Evolutionary conservation across 768 basidiomycete genomes (phyloP).

Genomic region (Boletus rubroflammeus): DNA sequence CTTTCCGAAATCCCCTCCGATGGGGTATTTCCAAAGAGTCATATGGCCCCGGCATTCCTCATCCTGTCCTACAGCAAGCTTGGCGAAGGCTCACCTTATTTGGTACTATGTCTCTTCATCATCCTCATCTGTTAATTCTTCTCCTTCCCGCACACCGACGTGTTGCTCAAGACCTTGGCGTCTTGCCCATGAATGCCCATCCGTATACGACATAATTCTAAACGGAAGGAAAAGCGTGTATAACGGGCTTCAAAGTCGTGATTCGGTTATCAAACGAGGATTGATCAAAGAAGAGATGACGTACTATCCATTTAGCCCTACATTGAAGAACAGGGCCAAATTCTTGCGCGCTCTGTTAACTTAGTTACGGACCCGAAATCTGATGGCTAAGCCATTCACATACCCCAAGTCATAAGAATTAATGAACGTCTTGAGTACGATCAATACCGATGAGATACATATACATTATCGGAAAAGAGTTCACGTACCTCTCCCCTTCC

Average conservation of each 20-base stretch:
- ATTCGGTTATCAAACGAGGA: background rate
- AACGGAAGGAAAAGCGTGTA: slow-evolving; percentile 83
- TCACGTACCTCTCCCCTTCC: slow-evolving; percentile 60
- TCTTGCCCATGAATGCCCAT: slow-evolving; percentile 81
- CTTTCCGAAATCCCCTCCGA: slow-evolving; percentile 19
- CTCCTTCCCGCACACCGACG: slow-evolving; percentile 62
- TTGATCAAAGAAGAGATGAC: slow-evolving; percentile 31
- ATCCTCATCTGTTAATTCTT: slow-evolving; percentile 87
- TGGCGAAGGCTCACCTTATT: background rate
- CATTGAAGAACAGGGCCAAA: slow-evolving; percentile 81
- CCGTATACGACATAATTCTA: slow-evolving; percentile 74
- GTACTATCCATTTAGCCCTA: slow-evolving; percentile 78
- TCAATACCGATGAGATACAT: background rate
- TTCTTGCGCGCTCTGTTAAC: slow-evolving; percentile 50
- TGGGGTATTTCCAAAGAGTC: slow-evolving; percentile 52
- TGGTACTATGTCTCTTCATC: slow-evolving; percentile 29
- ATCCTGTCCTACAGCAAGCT: slow-evolving; percentile 35
- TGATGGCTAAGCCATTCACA: slow-evolving; percentile 14
- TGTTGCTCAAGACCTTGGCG: slow-evolving; percentile 60
- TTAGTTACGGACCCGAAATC: background rate
- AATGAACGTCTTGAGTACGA: slow-evolving; percentile 56
- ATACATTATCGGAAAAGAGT: background rate
- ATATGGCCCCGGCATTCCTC: slow-evolving; percentile 78
- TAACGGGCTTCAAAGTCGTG: slow-evolving; percentile 47
- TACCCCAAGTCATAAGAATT: slow-evolving; percentile 92